Base-by-base conservation (phyloP, 2,329 filamentous ascomycete genomes). In the Cadophora malorum region DNA sequence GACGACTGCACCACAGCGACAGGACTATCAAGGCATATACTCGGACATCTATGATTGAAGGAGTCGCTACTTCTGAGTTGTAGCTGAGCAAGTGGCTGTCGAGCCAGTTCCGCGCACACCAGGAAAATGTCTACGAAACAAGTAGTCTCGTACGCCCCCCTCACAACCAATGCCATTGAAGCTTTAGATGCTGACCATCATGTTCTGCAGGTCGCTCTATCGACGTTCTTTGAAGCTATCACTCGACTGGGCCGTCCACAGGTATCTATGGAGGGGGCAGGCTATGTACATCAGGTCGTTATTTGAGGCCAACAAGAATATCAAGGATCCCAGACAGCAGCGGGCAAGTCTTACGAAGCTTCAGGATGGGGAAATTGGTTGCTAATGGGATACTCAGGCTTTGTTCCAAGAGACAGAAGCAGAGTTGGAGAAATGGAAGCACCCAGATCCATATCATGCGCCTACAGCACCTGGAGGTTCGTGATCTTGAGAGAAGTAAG, bases 231-330 rank as follows among this genome's bases (percentile, higher is more conserved):
- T 99, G 78, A 97, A 97, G 86, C 89, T 97, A 72, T 87, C 96
- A 52, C 89, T 98, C 73, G 94, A 97, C 83, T 99, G 96, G 96
- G 89, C 93, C 67, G 94, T 98, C 71, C 92, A 97, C 79, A 88
- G 96, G 74, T 89, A 95, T 76, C 83, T 97, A 70, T 99, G 96
- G 95, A 91, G 96, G 76, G 94, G 95, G 70, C 96, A 98, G 81
- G 96, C 96, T 38, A 84, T 98, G 71, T 98, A 99, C 80, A 97
- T 99, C 76, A 91, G 96, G 76, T 94, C 91, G 47, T 86, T 98
- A 16, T 99, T 98, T 79, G 96, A 99, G 80, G 93, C 93, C 67
- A 98, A 99, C 81, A 92, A 89, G 79, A 84, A 93, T 78, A 84
- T 98, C 69, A 88, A 87, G 67, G 93, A 97, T 78, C 92, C 93